These are phyloP conservation scores for Mycena amicta DNA, from an alignment of 768 basidiomycete genomes.

Conservation along the genomic window DNA sequence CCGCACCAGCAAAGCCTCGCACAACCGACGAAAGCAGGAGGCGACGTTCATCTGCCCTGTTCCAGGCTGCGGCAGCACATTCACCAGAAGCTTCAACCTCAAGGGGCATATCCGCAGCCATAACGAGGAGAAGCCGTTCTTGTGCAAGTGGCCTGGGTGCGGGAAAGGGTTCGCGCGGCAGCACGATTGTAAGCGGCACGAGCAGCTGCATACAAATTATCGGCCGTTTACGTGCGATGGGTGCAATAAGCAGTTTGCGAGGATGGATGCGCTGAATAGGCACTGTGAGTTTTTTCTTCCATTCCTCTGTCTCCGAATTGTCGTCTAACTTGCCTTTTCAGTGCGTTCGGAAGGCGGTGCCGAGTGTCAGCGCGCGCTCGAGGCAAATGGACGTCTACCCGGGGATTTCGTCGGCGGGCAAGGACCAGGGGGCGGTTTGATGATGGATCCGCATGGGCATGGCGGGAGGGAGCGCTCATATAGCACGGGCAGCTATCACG, in stretches of 20 bases:
- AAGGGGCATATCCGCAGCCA: constrained; percentile 97
- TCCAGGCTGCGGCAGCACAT: constrained; percentile 66
- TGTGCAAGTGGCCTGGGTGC: constrained; percentile 94
- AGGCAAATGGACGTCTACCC: constrained; percentile 26
- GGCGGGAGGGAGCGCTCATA: constrained; percentile 10
- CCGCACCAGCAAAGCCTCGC: constrained; percentile 85
- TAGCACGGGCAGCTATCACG: constrained; percentile 16
- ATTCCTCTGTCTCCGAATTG: not conserved
- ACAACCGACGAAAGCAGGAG: constrained; percentile 83
- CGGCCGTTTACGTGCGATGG: constrained; percentile 92
- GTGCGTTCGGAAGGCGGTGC: constrained; percentile 83
- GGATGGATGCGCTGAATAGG: constrained; percentile 93
- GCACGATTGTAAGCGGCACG: constrained; percentile 96
- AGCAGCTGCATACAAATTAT: constrained; percentile 91
- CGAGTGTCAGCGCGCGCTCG: constrained; percentile 59
- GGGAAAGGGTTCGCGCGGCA: constrained; percentile 92
- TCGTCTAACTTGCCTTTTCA: constrained; percentile 29
- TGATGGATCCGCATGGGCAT: constrained; percentile 1
- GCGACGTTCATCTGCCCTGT: constrained; percentile 81
- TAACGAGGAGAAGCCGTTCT: constrained; percentile 92
- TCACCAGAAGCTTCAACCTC: constrained; percentile 91
- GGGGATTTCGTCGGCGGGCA: constrained; percentile 69
- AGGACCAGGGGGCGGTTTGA: constrained; percentile 49
- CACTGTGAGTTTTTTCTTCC: constrained; percentile 65
- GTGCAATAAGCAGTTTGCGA: constrained; percentile 89